Percentiles rank a stretch among this genome's conserved stretches.
Evolutionary conservation across 176 grass and related monocot genomes (phyloP).

Genomic region (Thinopyrum elongatum): DNA sequence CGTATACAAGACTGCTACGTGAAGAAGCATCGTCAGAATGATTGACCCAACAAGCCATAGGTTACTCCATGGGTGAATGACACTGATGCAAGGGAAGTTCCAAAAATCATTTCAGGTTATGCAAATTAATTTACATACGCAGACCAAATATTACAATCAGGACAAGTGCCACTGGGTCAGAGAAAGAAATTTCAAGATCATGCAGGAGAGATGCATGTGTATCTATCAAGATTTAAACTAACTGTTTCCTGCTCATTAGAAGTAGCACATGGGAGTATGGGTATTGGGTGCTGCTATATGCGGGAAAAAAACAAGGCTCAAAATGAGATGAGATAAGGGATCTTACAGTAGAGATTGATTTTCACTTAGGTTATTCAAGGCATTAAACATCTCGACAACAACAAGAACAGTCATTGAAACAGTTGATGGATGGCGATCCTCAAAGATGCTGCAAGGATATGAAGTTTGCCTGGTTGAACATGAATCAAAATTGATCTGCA

Average conservation of each 20-base stretch:
- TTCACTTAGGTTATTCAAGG: conserved; percentile 99
- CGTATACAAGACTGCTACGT: conserved; percentile 75
- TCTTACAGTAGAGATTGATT: conserved; percentile 97
- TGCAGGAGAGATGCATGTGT: not conserved
- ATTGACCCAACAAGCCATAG: conserved; percentile 91
- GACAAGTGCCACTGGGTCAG: not conserved
- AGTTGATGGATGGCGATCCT: conserved; percentile 93
- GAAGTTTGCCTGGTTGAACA: conserved; percentile 86
- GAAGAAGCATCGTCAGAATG: conserved; percentile 90
- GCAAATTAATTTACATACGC: not conserved
- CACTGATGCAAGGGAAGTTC: conserved; percentile 48
- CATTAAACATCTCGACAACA: conserved; percentile 99
- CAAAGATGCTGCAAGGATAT: conserved; percentile 94
- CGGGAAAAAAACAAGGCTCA: not conserved
- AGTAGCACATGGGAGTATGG: not conserved
- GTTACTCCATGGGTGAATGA: conserved; percentile 96
- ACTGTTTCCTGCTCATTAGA: not conserved
- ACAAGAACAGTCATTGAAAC: conserved; percentile 99
- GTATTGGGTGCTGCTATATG: not conserved
- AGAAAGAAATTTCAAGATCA: not conserved
- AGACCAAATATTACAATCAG: not conserved
- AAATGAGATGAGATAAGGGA: conserved; percentile 6
- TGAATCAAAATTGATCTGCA: conserved; percentile 97
- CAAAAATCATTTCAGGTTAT: not conserved
- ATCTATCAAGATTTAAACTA: not conserved